A percentile compares a stretch with the other conserved stretches of the same genome.
phyloP scores from a whole-genome alignment of 345 rosid species.

The Punica granatum region DNA sequence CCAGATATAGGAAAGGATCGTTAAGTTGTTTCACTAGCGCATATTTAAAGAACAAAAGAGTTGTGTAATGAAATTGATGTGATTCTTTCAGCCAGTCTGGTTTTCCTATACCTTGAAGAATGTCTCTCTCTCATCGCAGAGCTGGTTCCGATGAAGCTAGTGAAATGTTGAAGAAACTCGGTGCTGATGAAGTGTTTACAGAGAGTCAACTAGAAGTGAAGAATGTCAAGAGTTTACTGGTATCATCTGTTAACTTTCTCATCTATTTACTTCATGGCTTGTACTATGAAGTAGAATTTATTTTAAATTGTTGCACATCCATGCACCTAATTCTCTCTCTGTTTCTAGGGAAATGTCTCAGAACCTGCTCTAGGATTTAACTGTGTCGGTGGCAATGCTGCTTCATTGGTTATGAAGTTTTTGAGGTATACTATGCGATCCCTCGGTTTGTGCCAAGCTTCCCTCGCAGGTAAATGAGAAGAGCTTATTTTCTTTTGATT shows the following conservation, averaged over 20 bases:
- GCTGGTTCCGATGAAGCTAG: conserved; percentile 64
- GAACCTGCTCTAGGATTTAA: conserved; percentile 81
- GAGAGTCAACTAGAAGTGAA: conserved; percentile 73
- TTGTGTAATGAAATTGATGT: not conserved
- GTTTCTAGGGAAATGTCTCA: conserved; percentile 45
- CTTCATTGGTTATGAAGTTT: conserved; percentile 74
- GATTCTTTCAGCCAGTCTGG: not conserved
- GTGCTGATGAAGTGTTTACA: conserved; percentile 70
- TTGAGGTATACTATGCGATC: conserved; percentile 33
- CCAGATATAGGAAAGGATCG: no score
- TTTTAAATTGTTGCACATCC: not conserved
- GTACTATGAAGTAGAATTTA: not conserved
- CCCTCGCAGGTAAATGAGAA: not conserved
- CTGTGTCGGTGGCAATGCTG: conserved; percentile 81
- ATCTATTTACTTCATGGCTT: not conserved
- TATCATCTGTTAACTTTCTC: conserved; percentile 21
- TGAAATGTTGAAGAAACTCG: conserved; percentile 53
- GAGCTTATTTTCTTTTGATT: conserved; percentile 12
- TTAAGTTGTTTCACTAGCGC: not conserved
- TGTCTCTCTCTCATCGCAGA: conserved; percentile 25
- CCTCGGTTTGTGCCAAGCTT: not conserved
- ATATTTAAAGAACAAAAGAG: not conserved
- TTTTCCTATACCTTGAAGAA: not conserved
- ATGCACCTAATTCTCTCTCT: not conserved
- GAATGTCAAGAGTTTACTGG: conserved; percentile 78